These are phyloP conservation scores for Pseudopithomyces chartarum DNA, from an alignment of 2,329 filamentous ascomycete genomes.

Conservation along the genomic window DNA sequence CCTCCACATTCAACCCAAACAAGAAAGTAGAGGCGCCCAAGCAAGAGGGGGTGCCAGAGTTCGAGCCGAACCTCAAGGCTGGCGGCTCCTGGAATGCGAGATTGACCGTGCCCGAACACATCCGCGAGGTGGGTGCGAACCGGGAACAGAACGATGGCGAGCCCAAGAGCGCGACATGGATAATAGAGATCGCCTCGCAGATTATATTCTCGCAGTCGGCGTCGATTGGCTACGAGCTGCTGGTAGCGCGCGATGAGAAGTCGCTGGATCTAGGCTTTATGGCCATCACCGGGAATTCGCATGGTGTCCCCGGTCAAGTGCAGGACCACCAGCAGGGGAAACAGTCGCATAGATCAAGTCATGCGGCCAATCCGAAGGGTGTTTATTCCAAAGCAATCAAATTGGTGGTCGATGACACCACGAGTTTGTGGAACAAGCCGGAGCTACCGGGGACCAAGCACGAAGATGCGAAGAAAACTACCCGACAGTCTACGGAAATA, in stretches of 20 bases:
- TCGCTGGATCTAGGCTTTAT: conserved; percentile 72
- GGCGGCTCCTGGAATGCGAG: conserved; percentile 84
- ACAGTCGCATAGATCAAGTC: conserved; percentile 57
- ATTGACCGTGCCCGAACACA: conserved; percentile 78
- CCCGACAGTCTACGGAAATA: conserved; percentile 29
- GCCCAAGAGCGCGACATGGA: conserved; percentile 73
- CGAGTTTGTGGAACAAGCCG: conserved; percentile 91
- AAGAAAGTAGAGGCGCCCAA: conserved; percentile 72
- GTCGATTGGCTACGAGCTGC: conserved; percentile 83
- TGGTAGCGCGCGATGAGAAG: conserved; percentile 84
- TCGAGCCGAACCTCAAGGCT: conserved; percentile 95
- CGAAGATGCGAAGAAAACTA: conserved; percentile 33
- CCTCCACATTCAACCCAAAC: conserved; percentile 82
- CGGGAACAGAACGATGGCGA: conserved; percentile 45
- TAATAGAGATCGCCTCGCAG: conserved; percentile 89
- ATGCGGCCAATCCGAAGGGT: conserved; percentile 70
- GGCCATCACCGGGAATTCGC: conserved; percentile 58
- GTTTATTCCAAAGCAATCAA: conserved; percentile 83
- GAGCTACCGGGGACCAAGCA: conserved; percentile 68
- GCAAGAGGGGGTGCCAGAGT: conserved; percentile 80
- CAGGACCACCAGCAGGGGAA: conserved; percentile 74
- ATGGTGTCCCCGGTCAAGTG: conserved; percentile 65
- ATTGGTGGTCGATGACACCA: conserved; percentile 84
- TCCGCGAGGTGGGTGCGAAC: conserved; percentile 66
- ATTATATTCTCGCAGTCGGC: conserved; percentile 92